A percentile compares a stretch with the other conserved stretches of the same genome.
phyloP scores from a whole-genome alignment of 495 filamentous ascomycete genomes.

The Mytilinidion resinicola region DNA sequence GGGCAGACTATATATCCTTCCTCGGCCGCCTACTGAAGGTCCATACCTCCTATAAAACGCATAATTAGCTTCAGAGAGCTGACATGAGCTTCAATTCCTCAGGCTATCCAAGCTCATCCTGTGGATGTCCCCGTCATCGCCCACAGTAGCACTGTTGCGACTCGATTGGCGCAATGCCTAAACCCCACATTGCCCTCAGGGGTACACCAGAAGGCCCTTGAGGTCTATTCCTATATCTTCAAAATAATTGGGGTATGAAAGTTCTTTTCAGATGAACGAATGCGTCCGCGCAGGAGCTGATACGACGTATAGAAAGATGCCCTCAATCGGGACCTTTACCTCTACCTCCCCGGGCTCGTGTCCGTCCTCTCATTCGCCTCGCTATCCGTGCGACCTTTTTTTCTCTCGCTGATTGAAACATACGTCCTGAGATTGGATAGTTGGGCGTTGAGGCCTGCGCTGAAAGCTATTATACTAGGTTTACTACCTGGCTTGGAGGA shows the following conservation, averaged over 20 bases:
- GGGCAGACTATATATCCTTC: constrained; percentile 99
- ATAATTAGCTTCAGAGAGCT: too few species aligned
- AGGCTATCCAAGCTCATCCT: constrained; percentile 87
- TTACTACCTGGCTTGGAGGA: constrained; percentile 90
- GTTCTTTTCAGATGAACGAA: constrained; percentile 20
- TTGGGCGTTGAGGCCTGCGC: constrained; percentile 67
- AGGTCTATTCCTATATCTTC: constrained; percentile 89
- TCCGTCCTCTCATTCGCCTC: constrained; percentile 90
- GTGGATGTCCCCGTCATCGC: constrained; percentile 65
- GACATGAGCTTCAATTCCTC: neutral
- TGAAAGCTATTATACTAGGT: constrained; percentile 81
- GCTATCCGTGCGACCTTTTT: constrained; percentile 74
- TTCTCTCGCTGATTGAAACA: constrained; percentile 75
- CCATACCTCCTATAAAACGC: constrained; percentile 9
- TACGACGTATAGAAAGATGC: constrained; percentile 50
- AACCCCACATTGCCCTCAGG: constrained; percentile 90
- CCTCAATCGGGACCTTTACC: constrained; percentile 68
- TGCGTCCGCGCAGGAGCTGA: constrained; percentile 30
- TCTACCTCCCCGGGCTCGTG: constrained; percentile 85
- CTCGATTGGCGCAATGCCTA: constrained; percentile 88
- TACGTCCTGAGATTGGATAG: constrained; percentile 67
- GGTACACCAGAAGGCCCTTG: constrained; percentile 96
- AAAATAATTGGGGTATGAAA: constrained; percentile 55
- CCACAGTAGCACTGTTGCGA: constrained; percentile 76
- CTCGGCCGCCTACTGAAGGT: constrained; percentile 88